Evolutionary conservation across 2,329 filamentous ascomycete species (phyloP).

Genomic region (Microdochium nivale): DNA sequence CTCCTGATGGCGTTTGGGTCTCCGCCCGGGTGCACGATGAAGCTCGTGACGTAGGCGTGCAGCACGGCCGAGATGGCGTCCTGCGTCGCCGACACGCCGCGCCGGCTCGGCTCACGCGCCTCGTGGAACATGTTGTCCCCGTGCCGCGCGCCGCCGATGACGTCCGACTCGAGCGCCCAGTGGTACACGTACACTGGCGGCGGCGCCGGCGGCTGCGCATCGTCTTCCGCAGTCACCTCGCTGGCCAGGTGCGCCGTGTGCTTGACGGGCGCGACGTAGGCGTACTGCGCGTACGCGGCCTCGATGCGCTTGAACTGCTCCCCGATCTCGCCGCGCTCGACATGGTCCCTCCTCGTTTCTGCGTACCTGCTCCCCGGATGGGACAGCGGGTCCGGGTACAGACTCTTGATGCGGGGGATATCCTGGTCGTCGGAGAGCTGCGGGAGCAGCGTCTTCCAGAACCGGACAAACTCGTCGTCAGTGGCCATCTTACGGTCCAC

Average conservation of each 20-base stretch:
- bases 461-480: conserved; percentile 23
- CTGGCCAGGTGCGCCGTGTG: conserved; percentile 37
- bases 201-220: conserved; percentile 4
- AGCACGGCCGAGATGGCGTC: conserved; percentile 29
- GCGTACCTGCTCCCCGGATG: conserved; percentile 18
- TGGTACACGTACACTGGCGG: conserved; percentile 41
- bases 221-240: conserved; percentile 5
- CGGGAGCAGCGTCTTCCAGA: conserved; percentile 29
- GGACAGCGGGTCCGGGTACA: conserved; percentile 29
- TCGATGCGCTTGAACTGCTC: conserved; percentile 45
- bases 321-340: conserved; percentile 24
- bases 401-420: conserved; percentile 21
- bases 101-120: conserved; percentile 25
- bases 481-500: conserved; percentile 25
- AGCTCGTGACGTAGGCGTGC: conserved; percentile 39
- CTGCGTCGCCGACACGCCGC: conserved; percentile 26
- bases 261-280: conserved; percentile 41
- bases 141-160: conserved; percentile 35
- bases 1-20: conserved; percentile 30
- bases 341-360: background rate
- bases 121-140: conserved; percentile 40
- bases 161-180: conserved; percentile 38
- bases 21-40: conserved; percentile 31
- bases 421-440: conserved; percentile 24
- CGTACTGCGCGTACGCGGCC: conserved; percentile 45